Conservation (phyloP, 2,329 filamentous ascomycete genomes). For the Phialophora chinensis region DNA sequence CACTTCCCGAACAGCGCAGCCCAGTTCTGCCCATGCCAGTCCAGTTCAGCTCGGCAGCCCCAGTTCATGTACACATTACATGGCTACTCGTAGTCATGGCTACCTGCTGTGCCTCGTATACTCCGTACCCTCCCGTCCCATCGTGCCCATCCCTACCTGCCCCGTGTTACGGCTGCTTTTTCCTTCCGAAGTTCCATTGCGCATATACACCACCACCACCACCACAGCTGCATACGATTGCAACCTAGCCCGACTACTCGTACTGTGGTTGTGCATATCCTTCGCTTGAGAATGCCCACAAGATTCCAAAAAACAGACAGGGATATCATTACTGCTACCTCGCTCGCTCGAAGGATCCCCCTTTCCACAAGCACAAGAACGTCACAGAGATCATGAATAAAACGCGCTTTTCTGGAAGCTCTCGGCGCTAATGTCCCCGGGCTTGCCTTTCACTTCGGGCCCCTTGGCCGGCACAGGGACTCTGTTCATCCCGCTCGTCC, state of each 20-base stretch:
- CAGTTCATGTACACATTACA: too few species aligned
- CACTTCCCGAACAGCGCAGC: too few species aligned
- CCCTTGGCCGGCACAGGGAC: slow-evolving; percentile 39
- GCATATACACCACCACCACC: neutral
- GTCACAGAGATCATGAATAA: slow-evolving; percentile 58
- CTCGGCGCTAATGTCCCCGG: slow-evolving; percentile 69
- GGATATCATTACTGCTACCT: neutral
- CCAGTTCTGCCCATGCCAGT: too few species aligned
- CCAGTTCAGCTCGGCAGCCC: too few species aligned
- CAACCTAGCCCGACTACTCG: neutral
- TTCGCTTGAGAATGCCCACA: neutral
- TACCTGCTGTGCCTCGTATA: neutral
- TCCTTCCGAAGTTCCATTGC: neutral
- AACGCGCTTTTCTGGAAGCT: slow-evolving; percentile 75
- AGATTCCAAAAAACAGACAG: neutral
- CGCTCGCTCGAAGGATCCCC: neutral
- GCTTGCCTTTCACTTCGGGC: slow-evolving; percentile 63
- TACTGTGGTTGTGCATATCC: neutral
- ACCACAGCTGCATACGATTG: neutral
- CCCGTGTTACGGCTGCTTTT: neutral
- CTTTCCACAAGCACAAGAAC: neutral
- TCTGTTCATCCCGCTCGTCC: slow-evolving; percentile 30
- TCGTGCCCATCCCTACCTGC: neutral
- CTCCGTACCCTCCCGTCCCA: neutral
- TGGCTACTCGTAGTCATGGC: too few species aligned